phyloP scores from a whole-genome alignment of 225 moss, liverwort and hornwort genomes.

The Marchantia polymorpha region DNA sequence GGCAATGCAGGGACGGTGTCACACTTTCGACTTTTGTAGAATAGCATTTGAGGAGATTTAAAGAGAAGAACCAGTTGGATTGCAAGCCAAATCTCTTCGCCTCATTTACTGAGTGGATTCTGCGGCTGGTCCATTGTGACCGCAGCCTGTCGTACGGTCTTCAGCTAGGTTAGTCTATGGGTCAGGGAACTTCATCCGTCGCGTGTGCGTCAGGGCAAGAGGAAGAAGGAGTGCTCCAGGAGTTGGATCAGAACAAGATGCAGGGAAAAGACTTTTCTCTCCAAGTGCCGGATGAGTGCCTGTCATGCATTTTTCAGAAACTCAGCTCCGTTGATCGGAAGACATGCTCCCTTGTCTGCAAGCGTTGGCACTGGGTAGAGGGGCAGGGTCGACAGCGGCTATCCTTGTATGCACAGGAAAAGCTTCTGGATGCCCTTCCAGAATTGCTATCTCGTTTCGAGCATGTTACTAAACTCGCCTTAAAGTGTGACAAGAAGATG shows the following conservation, averaged over 20 bases:
- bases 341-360: conserved; percentile 81
- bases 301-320: conserved; percentile 82
- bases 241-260: conserved; percentile 28
- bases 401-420: conserved; percentile 55
- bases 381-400: conserved; percentile 81
- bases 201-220: conserved; percentile 42
- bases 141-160: not conserved
- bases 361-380: conserved; percentile 82
- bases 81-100: not conserved
- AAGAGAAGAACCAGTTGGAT: not conserved
- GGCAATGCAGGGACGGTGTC: not conserved
- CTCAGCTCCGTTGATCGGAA: conserved; percentile 67
- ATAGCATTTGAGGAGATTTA: not conserved
- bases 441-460: conserved; percentile 65
- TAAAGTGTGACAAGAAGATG: conserved; percentile 81
- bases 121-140: not conserved
- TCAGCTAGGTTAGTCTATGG: conserved; percentile 40
- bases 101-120: not conserved
- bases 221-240: conserved; percentile 11
- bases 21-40: not conserved
- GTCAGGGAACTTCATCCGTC: conserved; percentile 50
- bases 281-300: conserved; percentile 83
- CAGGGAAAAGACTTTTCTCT: conserved; percentile 60
- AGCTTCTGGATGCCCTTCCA: conserved; percentile 56
- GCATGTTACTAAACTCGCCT: conserved; percentile 76